Base-by-base conservation (phyloP, 768 basidiomycete species). In the Boletus huronensis region DNA sequence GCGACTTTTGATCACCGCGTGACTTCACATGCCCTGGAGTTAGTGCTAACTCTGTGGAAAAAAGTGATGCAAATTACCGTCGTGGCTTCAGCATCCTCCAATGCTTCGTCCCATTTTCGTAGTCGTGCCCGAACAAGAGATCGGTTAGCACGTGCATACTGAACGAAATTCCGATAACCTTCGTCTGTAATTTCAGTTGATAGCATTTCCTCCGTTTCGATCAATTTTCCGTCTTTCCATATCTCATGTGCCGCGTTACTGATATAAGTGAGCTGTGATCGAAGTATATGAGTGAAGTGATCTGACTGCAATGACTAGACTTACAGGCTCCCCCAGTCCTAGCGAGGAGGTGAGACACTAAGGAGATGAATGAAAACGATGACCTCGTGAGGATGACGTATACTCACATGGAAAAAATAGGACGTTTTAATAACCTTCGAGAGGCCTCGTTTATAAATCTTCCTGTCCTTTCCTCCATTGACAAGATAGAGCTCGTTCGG, bases 221-320 rank as follows among this genome's bases (percentile, higher is more conserved):
- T 16, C 11, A 60, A 23, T 3, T 52, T 34, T 19, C 59, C 59
- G 3, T 3, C 1, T 40, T 56, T 52, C 63, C 58, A 64, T 16
- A 41, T 23, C 23, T 29, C 40, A 6, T 47, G 8, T 19, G 26
- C 58, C 0, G 31, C 9, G 4, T 48, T 26, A 26, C 50, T 58
- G 41, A 64, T 31, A 29, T 54, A 56, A 2, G 50, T 61, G 7
- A 64, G 49, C 63, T 64, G 28, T n/a, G 25, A 0, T 7, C n/a
- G 5, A 52, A 3, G 19, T 8, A 45, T n/a, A 28, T 44, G 23
- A 42, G 16, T 26, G 14, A 32, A 16, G 23, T 2, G n/a, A 32
- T 6, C 8, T 7, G 19, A 16, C 10, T 6, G 21, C 4, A n/a
- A 31, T 36, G n/a, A 8, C 17, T 9, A 5, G 7, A 52, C 60